phyloP scores from a whole-genome alignment of 768 basidiomycete genomes.

The Lentinula detonsa region DNA sequence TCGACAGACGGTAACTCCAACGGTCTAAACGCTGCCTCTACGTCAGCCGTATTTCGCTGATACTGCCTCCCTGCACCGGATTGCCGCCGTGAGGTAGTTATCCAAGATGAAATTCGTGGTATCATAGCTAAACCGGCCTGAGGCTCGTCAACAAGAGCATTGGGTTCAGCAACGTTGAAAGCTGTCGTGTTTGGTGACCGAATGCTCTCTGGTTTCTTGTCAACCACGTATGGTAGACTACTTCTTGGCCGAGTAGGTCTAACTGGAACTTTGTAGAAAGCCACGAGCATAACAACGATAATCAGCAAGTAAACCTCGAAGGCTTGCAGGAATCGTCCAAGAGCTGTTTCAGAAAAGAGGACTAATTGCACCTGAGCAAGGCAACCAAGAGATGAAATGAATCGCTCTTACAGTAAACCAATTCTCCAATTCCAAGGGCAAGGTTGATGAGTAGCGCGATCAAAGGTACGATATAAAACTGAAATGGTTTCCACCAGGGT shows the following conservation, averaged over 20 bases:
- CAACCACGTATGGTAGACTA: slow-evolving; percentile 13
- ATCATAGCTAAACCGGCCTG: slow-evolving; percentile 14
- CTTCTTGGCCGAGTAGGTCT: slow-evolving; percentile 5
- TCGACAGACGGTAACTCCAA: neutral
- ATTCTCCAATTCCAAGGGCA: slow-evolving; percentile 49
- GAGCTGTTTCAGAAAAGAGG: slow-evolving; percentile 52
- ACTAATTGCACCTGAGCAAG: slow-evolving; percentile 29
- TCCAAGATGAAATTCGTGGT: slow-evolving; percentile 31
- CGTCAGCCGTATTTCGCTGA: neutral
- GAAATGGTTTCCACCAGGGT: slow-evolving; percentile 36
- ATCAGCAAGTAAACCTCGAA: slow-evolving; percentile 58
- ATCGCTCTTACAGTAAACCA: slow-evolving; percentile 47
- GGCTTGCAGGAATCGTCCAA: slow-evolving; percentile 33
- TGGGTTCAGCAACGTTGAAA: neutral
- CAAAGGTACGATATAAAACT: slow-evolving; percentile 43
- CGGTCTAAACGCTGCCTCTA: neutral
- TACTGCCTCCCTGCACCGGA: slow-evolving; percentile 7
- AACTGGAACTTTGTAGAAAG: slow-evolving; percentile 24
- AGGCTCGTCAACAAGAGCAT: neutral
- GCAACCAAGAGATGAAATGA: neutral
- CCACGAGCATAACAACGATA: slow-evolving; percentile 46
- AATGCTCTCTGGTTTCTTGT: slow-evolving; percentile 6
- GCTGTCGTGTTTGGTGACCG: neutral
- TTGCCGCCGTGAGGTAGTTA: slow-evolving; percentile 19
- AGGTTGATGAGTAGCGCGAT: slow-evolving; percentile 45